Conservation (phyloP, 805 yeast species). For the Hanseniaspora vineae region DNA sequence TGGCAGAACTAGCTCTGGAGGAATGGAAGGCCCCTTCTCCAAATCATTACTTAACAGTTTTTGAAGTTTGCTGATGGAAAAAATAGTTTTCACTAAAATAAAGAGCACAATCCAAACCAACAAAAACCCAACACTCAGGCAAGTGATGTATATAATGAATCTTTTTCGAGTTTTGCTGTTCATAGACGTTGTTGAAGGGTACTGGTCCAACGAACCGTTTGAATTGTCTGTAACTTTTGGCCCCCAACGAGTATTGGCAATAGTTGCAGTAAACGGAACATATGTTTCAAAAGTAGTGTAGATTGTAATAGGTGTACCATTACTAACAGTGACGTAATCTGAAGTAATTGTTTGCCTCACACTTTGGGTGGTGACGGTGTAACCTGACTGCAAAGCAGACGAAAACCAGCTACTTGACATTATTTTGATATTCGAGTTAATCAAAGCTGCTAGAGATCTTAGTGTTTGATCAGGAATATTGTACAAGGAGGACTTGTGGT, state of each 20-base stretch:
- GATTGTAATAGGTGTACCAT: neutral
- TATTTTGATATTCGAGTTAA: constrained; percentile 33
- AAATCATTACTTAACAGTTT: neutral
- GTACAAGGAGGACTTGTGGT: constrained; percentile 45
- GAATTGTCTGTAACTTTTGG: neutral
- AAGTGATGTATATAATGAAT: neutral
- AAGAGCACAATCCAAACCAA: neutral
- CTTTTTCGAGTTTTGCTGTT: neutral
- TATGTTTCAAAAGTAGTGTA: neutral
- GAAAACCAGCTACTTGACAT: too few species aligned
- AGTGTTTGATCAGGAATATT: constrained; percentile 42
- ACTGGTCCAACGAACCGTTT: neutral
- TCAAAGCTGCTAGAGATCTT: constrained; percentile 44
- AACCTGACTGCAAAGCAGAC: too few species aligned
- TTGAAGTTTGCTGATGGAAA: neutral
- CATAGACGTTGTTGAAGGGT: neutral
- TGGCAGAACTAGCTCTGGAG: neutral
- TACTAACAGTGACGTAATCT: neutral
- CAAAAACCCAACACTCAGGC: neutral
- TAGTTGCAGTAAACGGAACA: neutral
- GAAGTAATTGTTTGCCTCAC: neutral
- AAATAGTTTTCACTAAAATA: neutral
- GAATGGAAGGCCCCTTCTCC: neutral
- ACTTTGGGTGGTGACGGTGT: neutral
- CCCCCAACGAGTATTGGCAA: neutral